Base-by-base conservation (phyloP, 1,284 basidiomycete species). In the Lignosus rhinocerotis region DNA sequence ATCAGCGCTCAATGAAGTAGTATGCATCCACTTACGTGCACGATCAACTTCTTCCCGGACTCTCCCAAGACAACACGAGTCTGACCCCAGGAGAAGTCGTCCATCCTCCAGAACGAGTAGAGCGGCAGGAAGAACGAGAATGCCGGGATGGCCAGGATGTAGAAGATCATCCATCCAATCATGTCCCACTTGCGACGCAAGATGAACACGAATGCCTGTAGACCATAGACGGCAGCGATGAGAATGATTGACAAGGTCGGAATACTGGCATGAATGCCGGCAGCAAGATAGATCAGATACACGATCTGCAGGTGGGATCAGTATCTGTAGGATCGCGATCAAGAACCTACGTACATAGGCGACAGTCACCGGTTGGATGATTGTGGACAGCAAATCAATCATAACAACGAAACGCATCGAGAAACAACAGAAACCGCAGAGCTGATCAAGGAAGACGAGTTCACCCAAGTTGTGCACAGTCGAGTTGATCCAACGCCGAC, bases 91-190 rank as follows among this genome's bases (percentile, higher is more conserved):
- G 93, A 96, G 85, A 98, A 98, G 76, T 97, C 94, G 76, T 98
- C 96, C 96, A 98, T 98, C 66, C 84, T 87, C 96, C 96, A 99
- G 88, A 98, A 98, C 1, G 96, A 96, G 75, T 98, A 98, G 19
- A 98, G 77, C 0, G 96, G 96, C 41, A 98, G 83, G 76, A 95
- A 84, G 78, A 99, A 90, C 19, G 95, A 95, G 80, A 94, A 96
- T 50, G 85, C 85, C 3, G 94, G 94, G 64, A 96, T 94, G 52
- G 94, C 95, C 19, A 94, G 73, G 71, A 98, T 92, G 76, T 97
- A 98, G 77, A 98, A 95, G 44, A 96, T 70, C 94, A 98, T 97
- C 94, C 94, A 97, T 2, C 93, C 93, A 66, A 94, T 86, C 92
- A 95, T 96, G 73, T 95, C 93, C 94, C 93, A 96, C 72, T 95